phyloP scores from a whole-genome alignment of 139 green algal genomes.

The Parachlorella kessleri region DNA sequence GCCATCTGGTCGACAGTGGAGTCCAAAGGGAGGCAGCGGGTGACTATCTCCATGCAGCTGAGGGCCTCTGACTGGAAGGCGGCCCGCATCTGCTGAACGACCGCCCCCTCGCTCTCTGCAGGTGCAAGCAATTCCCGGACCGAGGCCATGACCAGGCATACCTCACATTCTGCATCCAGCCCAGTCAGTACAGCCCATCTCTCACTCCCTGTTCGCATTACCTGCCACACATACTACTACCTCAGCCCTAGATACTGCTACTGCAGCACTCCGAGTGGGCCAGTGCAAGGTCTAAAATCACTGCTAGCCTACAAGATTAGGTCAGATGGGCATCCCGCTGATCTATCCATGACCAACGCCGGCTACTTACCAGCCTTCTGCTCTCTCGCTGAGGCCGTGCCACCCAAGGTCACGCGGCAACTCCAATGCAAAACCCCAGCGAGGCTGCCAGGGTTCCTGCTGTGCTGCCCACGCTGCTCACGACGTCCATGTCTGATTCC shows the following conservation, averaged over 20 bases:
- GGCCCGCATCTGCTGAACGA: too few species aligned
- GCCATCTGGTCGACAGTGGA: slow-evolving; percentile 38
- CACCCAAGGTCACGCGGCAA: too few species aligned
- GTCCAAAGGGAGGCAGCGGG: slow-evolving; percentile 28
- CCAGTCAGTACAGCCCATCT: not conserved
- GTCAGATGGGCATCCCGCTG: not conserved
- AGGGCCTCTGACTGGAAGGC: not conserved
- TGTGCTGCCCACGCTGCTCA: not conserved
- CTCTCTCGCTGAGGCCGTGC: not conserved
- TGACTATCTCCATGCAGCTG: not conserved
- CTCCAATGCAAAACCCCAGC: too few species aligned
- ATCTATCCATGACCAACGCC: not conserved
- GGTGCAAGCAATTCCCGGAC: not conserved
- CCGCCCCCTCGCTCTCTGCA: not conserved
- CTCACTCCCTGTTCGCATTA: too few species aligned
- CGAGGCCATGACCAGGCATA: not conserved
- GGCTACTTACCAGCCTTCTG: not conserved
- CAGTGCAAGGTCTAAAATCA: not conserved
- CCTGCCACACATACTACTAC: too few species aligned
- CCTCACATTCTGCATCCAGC: not conserved
- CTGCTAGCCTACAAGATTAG: not conserved
- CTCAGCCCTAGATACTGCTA: too few species aligned
- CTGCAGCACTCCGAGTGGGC: not conserved
- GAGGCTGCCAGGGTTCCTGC: too few species aligned
- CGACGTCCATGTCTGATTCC: not conserved